Base-by-base conservation (phyloP, 2,329 filamentous ascomycete genomes). In the Penicillium sp. region DNA sequence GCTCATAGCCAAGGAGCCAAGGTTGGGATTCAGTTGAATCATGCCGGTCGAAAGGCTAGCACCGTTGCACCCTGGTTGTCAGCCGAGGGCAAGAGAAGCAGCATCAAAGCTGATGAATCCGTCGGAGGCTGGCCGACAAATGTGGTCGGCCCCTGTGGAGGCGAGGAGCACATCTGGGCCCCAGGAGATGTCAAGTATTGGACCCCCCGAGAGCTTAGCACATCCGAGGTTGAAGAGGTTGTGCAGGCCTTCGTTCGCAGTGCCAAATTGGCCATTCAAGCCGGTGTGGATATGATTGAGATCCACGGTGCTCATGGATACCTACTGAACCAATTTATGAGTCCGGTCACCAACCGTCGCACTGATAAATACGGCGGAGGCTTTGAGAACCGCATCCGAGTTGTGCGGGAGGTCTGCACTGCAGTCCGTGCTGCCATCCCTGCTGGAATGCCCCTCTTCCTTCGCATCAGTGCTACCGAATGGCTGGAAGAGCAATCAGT, bases 261-360 rank as follows among this genome's bases (percentile, higher is more conserved):
- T 4, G 83, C 85, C 0, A 75, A 76, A 57, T 75, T 86, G 21
- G 82, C 90, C 1, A 77, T 91, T 2, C 77, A 84, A 62, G 87
- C 86, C 3, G 91, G 90, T 0, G 83, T 92, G 51, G 90, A 96
- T 69, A 81, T 87, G 4, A 87, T 95, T 58, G 90, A 95, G 72
- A 84, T 95, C 35, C 90, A 93, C 75, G 84, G 81, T 58, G 90
- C 90, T 0, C 90, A 93, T 68, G 90, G 90, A 1, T 93, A 93
- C 68, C 81, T 95, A 0, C 74, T 93, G 1, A 84, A 88, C 66
- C 72, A 79, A 7, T 93, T 93, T 77, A 60, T 91, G 4, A 87
- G 84, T 1, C 89, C 90, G 0, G 82, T 83, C 1, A 82, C 82
- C 22, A 95, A 95, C 74, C 76, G 82, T 56, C 82, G 90, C 14